Conservation (phyloP, 257 asterid species). For the Nicotiana otophora region DNA sequence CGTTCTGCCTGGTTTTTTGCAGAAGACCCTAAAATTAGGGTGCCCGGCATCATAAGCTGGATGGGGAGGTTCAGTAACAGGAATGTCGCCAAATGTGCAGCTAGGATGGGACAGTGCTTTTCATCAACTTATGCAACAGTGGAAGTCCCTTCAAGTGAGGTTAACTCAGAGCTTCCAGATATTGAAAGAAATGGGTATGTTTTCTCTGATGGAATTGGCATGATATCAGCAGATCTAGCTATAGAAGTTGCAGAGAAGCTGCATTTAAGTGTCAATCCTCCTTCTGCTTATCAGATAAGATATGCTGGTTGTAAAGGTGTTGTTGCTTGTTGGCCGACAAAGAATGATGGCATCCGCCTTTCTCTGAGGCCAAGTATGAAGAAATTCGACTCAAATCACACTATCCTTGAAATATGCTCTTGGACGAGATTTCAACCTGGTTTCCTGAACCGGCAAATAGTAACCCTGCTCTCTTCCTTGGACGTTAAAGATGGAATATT, state of each 20-base stretch:
- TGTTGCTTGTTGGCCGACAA: conserved; percentile 71
- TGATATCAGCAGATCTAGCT: conserved; percentile 68
- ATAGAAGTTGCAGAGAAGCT: conserved; percentile 65
- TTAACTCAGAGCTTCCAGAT: conserved; percentile 39
- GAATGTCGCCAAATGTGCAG: conserved; percentile 84
- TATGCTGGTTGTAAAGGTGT: conserved; percentile 92
- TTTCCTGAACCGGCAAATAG: conserved; percentile 77
- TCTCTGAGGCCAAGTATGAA: conserved; percentile 68
- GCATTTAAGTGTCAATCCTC: conserved; percentile 45
- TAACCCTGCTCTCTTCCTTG: conserved; percentile 80
- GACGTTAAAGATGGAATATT: conserved; percentile 52
- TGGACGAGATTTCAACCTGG: conserved; percentile 93
- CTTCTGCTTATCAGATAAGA: conserved; percentile 88
- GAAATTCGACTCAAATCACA: conserved; percentile 73
- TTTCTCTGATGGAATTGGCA: conserved; percentile 94
- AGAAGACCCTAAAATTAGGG: conserved; percentile 36
- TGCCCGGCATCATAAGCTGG: conserved; percentile 52
- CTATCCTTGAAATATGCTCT: conserved; percentile 79
- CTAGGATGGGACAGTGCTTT: conserved; percentile 94
- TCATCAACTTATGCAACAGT: conserved; percentile 95
- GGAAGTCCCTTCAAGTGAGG: conserved; percentile 42
- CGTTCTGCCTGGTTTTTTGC: conserved; percentile 98
- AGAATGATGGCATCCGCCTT: conserved; percentile 31
- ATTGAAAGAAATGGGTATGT: conserved; percentile 49
- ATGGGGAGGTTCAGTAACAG: conserved; percentile 66